phyloP scores from a whole-genome alignment of 169 alveolate species.

The Perkinsus marinus region DNA sequence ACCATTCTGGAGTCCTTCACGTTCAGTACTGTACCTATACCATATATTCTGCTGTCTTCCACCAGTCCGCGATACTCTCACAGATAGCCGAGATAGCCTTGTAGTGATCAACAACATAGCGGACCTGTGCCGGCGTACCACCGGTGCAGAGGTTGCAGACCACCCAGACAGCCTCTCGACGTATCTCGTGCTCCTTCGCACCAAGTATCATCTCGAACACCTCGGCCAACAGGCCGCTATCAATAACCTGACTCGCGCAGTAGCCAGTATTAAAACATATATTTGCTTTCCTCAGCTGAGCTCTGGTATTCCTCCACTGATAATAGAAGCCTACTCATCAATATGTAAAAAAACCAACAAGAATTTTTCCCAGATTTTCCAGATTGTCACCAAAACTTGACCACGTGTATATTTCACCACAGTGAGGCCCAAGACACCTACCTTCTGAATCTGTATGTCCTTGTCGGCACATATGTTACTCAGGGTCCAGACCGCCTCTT shows the following conservation, averaged over 20 bases:
- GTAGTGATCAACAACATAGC: slow-evolving; percentile 33
- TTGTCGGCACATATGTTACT: slow-evolving; percentile 86
- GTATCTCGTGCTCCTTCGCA: slow-evolving; percentile 65
- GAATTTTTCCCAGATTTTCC: too few species aligned
- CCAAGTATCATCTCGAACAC: slow-evolving; percentile 14
- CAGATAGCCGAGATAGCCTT: not conserved
- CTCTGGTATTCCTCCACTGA: too few species aligned
- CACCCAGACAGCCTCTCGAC: slow-evolving; percentile 89
- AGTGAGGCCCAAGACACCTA: slow-evolving; percentile 6
- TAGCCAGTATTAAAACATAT: too few species aligned
- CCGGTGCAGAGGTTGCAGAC: slow-evolving; percentile 82
- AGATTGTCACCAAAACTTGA: too few species aligned
- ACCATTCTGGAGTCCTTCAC: slow-evolving; percentile 68
- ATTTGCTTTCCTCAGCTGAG: too few species aligned
- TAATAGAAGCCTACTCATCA: not conserved
- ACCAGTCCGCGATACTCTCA: slow-evolving; percentile 37
- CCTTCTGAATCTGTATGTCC: slow-evolving; percentile 62
- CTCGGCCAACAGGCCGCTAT: slow-evolving; percentile 39
- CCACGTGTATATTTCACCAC: too few species aligned
- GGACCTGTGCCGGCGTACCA: slow-evolving; percentile 62
- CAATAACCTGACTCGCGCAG: slow-evolving; percentile 57
- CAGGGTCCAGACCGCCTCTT: slow-evolving; percentile 88
- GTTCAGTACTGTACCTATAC: slow-evolving; percentile 56
- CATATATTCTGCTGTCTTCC: slow-evolving; percentile 63
- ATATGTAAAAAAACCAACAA: too few species aligned